phyloP scores from a whole-genome alignment of 2,329 filamentous ascomycete species.

The Teratosphaeria gauchensis region DNA sequence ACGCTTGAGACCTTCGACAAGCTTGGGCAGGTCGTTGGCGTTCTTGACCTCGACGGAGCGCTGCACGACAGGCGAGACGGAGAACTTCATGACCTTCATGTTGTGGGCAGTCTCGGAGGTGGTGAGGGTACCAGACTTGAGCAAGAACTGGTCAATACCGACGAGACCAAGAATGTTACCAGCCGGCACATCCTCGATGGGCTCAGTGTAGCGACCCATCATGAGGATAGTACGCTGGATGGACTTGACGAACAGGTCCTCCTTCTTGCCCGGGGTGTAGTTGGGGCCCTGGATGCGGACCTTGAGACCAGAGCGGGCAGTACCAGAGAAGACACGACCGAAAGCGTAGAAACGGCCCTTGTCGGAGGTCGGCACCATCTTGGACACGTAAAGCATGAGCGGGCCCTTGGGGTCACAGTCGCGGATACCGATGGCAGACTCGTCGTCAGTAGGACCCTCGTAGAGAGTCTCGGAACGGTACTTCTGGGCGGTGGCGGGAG shows the following conservation, averaged over 20 bases:
- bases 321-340: slow-evolving; percentile 99
- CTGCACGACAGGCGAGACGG: slow-evolving; percentile 96
- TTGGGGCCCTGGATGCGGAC: slow-evolving; percentile 99
- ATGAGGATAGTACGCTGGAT: slow-evolving; percentile 99
- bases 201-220: slow-evolving; percentile 99
- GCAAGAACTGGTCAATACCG: slow-evolving; percentile 99
- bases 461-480: slow-evolving; percentile 99
- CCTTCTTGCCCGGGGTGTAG: slow-evolving; percentile 97
- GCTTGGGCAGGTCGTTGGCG: slow-evolving; percentile 97
- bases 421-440: slow-evolving; percentile 89
- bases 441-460: slow-evolving; percentile 91
- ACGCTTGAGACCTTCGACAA: slow-evolving; percentile 99
- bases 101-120: slow-evolving; percentile 97
- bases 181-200: slow-evolving; percentile 96
- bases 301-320: slow-evolving; percentile 94
- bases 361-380: slow-evolving; percentile 99
- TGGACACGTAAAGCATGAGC: slow-evolving; percentile 99
- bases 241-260: slow-evolving; percentile 97
- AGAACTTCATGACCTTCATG: slow-evolving; percentile 99
- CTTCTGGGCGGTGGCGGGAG: slow-evolving; percentile 86
- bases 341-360: slow-evolving; percentile 99
- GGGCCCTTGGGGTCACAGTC: slow-evolving; percentile 97
- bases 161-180: slow-evolving; percentile 99
- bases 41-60: slow-evolving; percentile 99
- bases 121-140: slow-evolving; percentile 99